These are phyloP conservation scores for Magnusiomyces sp. DNA, from an alignment of 1,139 yeast species.

Conservation along the genomic window DNA sequence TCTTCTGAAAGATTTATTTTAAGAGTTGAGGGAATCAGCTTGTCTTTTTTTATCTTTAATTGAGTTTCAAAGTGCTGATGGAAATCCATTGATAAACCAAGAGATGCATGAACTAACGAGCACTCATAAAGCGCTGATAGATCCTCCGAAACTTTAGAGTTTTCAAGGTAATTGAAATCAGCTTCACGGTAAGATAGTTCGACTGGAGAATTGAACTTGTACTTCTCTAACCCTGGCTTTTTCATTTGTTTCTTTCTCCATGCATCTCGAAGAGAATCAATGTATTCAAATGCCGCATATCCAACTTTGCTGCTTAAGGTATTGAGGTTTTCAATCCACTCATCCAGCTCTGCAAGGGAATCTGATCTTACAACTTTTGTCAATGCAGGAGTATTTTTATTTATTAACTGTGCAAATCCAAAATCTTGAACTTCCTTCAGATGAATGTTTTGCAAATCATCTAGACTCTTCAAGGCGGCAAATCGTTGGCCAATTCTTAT, in stretches of 20 bases:
- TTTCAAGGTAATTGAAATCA: conserved; percentile 32
- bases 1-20: not conserved
- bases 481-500: conserved; percentile 70
- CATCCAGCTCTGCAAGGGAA: conserved; percentile 62
- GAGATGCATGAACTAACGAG: conserved; percentile 67
- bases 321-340: conserved; percentile 37
- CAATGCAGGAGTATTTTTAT: conserved; percentile 70
- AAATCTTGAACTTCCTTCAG: conserved; percentile 62
- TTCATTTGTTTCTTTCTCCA: conserved; percentile 44
- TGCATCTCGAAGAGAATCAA: conserved; percentile 44
- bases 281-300: conserved; percentile 46
- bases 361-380: conserved; percentile 71
- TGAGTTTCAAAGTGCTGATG: conserved; percentile 61
- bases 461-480: conserved; percentile 76
- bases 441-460: conserved; percentile 62
- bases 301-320: conserved; percentile 11
- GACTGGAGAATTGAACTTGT: conserved; percentile 76
- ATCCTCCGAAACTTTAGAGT: conserved; percentile 43
- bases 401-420: conserved; percentile 53
- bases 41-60: conserved; percentile 61
- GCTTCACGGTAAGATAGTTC: conserved; percentile 66
- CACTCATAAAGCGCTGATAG: conserved; percentile 73
- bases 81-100: conserved; percentile 56
- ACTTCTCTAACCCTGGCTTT: conserved; percentile 44
- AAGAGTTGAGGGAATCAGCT: conserved; percentile 48